A percentile compares a stretch with the other conserved stretches of the same genome.
Conservation (phyloP, 352 stramenopile genomes). For the Phytophthora parvispora region DNA sequence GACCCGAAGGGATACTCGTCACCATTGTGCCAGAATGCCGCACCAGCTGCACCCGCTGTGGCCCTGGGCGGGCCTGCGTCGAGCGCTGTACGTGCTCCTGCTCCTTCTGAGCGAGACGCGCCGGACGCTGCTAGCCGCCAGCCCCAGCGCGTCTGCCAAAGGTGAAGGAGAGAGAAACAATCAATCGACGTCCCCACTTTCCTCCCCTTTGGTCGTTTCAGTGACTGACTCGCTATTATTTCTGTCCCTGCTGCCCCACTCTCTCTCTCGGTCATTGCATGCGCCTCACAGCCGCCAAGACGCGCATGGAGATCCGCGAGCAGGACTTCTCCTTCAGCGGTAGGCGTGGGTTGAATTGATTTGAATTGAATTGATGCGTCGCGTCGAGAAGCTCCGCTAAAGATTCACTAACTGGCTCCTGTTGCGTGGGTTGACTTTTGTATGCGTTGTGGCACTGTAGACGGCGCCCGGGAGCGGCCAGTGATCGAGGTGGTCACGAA, state of each 20-base stretch:
- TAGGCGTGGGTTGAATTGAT: conserved; percentile 41
- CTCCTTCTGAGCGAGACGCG: conserved; percentile 36
- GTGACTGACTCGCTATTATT: conserved; percentile 18
- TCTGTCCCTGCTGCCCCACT: conserved; percentile 5
- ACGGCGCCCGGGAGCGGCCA: conserved; percentile 47
- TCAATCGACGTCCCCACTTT: background rate
- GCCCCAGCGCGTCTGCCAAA: conserved; percentile 21
- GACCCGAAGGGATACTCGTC: background rate
- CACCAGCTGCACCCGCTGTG: conserved; percentile 14
- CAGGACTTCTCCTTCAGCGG: conserved; percentile 78
- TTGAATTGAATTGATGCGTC: no score
- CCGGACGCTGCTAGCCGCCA: conserved; percentile 30
- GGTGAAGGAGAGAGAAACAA: conserved; percentile 14
- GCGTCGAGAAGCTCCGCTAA: background rate
- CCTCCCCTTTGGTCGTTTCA: conserved; percentile 34
- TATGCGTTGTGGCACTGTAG: conserved; percentile 24
- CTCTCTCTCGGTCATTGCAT: conserved; percentile 6
- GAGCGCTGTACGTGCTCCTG: conserved; percentile 41
- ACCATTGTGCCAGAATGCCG: background rate
- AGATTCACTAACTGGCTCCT: conserved; percentile 31
- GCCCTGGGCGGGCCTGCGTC: conserved; percentile 15
- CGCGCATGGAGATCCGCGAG: conserved; percentile 66
- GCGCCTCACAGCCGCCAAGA: conserved; percentile 27
- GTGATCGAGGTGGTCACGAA: conserved; percentile 60
- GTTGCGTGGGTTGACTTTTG: conserved; percentile 29